Conservation (phyloP, 192 early-diverging fungal genomes). For the Backusella australiensis region DNA sequence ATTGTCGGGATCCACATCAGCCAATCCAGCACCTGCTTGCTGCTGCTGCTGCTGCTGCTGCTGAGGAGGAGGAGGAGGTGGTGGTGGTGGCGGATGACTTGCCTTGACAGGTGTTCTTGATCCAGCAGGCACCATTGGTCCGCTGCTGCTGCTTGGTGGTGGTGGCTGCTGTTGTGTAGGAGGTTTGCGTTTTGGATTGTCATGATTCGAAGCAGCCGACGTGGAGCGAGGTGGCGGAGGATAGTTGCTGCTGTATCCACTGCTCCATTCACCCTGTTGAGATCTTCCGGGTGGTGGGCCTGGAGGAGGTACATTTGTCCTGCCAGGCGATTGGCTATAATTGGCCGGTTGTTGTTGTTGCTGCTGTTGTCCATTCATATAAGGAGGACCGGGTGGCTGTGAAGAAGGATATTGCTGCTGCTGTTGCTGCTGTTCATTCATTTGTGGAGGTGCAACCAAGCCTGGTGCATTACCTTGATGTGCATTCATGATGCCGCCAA, state of each 20-base stretch:
- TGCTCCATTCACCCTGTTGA: background rate
- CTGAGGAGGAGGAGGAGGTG: background rate
- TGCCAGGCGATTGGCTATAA: background rate
- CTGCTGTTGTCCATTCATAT: background rate
- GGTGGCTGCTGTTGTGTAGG: background rate
- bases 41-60: background rate
- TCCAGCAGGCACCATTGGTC: constrained; percentile 5
- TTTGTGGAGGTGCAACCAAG: constrained; percentile 52
- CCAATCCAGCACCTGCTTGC: constrained; percentile 39
- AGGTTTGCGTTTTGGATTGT: constrained; percentile 16
- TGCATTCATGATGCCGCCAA: constrained; percentile 50
- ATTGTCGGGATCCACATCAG: constrained; percentile 78
- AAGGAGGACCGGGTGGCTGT: constrained; percentile 1
- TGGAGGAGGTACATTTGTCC: background rate
- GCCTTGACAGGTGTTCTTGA: background rate
- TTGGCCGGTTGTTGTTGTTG: background rate
- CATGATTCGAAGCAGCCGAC: background rate
- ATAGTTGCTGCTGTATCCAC: background rate
- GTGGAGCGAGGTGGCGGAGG: background rate
- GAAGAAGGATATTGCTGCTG: constrained; percentile 4
- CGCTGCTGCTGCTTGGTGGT: background rate
- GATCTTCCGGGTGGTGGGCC: background rate
- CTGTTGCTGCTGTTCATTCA: constrained; percentile 38
- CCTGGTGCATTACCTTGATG: constrained; percentile 38
- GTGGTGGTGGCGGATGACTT: background rate